Percentiles rank a stretch among this genome's conserved stretches.
Evolutionary conservation across 2,329 filamentous ascomycete genomes (phyloP).

Genomic region (Ophiocordyceps camponoti-saundersi): DNA sequence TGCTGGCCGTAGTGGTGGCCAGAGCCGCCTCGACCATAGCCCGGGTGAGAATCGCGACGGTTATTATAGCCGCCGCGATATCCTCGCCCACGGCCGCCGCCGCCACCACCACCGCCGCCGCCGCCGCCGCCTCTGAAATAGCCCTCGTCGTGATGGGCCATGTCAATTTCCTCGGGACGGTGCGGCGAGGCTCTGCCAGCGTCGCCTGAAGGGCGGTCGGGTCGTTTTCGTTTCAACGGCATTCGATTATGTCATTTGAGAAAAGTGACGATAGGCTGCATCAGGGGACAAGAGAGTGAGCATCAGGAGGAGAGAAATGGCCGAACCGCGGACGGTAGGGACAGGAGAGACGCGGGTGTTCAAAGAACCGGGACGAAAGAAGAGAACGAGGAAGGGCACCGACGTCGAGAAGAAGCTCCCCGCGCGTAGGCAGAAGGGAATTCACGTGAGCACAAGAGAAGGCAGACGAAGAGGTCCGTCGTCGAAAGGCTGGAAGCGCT

Average conservation of each 20-base stretch:
- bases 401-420: neutral
- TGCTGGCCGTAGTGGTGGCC: constrained; percentile 5
- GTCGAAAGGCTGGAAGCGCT: neutral
- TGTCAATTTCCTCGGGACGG: constrained; percentile 36
- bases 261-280: neutral
- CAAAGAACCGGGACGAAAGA: neutral
- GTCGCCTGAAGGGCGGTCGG: constrained; percentile 31
- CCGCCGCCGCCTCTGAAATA: constrained; percentile 11
- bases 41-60: constrained; percentile 34
- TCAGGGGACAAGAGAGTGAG: neutral
- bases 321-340: neutral
- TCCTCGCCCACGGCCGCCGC: constrained; percentile 26
- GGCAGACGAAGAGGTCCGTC: neutral
- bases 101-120: neutral
- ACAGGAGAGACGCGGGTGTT: neutral
- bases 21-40: constrained; percentile 10
- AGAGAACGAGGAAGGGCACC: neutral
- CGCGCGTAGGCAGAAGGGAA: neutral
- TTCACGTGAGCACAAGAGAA: neutral
- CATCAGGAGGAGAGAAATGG: neutral
- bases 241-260: constrained; percentile 26
- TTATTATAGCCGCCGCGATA: constrained; percentile 24
- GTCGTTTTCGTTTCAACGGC: constrained; percentile 44
- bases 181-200: constrained; percentile 42
- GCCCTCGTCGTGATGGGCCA: constrained; percentile 39